phyloP scores from a whole-genome alignment of 495 filamentous ascomycete species.

The Podospora fimiseda region DNA sequence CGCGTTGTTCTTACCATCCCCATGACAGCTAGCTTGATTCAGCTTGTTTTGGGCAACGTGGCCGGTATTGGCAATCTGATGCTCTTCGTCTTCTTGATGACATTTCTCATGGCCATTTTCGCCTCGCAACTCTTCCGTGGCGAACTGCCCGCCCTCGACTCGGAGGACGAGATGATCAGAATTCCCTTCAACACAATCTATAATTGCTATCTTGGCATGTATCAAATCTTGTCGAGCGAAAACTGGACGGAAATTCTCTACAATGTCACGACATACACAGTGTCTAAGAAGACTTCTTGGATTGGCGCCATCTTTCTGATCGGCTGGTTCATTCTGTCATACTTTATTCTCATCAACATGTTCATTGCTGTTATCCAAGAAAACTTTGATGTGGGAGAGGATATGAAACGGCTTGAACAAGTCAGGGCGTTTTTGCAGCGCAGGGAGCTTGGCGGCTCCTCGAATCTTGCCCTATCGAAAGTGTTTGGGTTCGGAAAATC shows the following conservation, averaged over 20 bases:
- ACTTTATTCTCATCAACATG: slow-evolving; percentile 98
- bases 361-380: slow-evolving; percentile 99
- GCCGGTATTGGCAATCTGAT: slow-evolving; percentile 90
- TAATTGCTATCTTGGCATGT: slow-evolving; percentile 97
- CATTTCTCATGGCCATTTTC: slow-evolving; percentile 88
- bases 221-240: slow-evolving; percentile 94
- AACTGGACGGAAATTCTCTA: slow-evolving; percentile 91
- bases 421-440: slow-evolving; percentile 89
- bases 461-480: slow-evolving; percentile 77
- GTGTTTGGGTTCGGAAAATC: slow-evolving; percentile 76
- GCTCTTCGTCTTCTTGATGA: slow-evolving; percentile 91
- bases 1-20: slow-evolving; percentile 84
- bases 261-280: slow-evolving; percentile 64
- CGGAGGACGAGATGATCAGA: slow-evolving; percentile 48
- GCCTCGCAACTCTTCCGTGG: slow-evolving; percentile 90
- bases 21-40: slow-evolving; percentile 77
- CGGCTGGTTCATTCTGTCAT: slow-evolving; percentile 89
- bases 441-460: slow-evolving; percentile 65
- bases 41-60: slow-evolving; percentile 84
- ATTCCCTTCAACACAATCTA: slow-evolving; percentile 86
- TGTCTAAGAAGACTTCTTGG: slow-evolving; percentile 66
- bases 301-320: slow-evolving; percentile 90
- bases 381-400: slow-evolving; percentile 98
- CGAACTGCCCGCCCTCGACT: slow-evolving; percentile 58
- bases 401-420: slow-evolving; percentile 94